Evolutionary conservation across 2,329 filamentous ascomycete genomes (phyloP), one percentile per base, ranked within the genome.

Genomic region (Phyllosticta citriasiana): DNA sequence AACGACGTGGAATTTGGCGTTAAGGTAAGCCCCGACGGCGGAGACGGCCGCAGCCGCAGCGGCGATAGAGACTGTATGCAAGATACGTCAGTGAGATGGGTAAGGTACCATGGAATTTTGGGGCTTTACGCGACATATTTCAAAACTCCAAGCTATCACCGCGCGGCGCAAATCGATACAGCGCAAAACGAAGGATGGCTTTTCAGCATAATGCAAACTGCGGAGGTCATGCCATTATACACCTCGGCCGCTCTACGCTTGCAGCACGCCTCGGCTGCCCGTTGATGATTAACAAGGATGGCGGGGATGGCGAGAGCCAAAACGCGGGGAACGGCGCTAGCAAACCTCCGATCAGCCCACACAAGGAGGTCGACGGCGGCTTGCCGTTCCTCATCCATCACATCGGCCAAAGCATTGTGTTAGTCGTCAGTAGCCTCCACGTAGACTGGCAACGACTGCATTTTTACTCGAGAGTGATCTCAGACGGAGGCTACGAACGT

Each of bases 1-100:
- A 51, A 74, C 71, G 59, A 91, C 69, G 70, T 88, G 84, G 67
- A 82, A 86, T 74, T 88, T 89, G 61, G 84, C 88, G 68, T 91
- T 83, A 53, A 88, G 74, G 66, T 89, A 89, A 12, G 80, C 79
- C 4, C 25, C 54, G 14, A 35, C n/a, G 27, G 53, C 47, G 19
- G 40, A n/a, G 30, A 47, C 59, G 19, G 24, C 55, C 51, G 82
- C 80, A 14, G 76, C 75, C 10, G 76, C 76, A 12, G 68, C 69
- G 22, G 53, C 58, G 25, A 33, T 16, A 33, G 58, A 52, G 12
- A 55, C 33, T 47, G 16, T 12, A 40, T 30, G 24, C 19, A n/a
- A 7, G 16, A 57, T 14, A 19, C 24, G 22, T 14, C 7, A 19
- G 27, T 10, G 8, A 30, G 40, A 33, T 22, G 35, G 19, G n/a